Conservation (phyloP, 2,329 filamentous ascomycete genomes). For the Aspergillus aculeatinus region DNA sequence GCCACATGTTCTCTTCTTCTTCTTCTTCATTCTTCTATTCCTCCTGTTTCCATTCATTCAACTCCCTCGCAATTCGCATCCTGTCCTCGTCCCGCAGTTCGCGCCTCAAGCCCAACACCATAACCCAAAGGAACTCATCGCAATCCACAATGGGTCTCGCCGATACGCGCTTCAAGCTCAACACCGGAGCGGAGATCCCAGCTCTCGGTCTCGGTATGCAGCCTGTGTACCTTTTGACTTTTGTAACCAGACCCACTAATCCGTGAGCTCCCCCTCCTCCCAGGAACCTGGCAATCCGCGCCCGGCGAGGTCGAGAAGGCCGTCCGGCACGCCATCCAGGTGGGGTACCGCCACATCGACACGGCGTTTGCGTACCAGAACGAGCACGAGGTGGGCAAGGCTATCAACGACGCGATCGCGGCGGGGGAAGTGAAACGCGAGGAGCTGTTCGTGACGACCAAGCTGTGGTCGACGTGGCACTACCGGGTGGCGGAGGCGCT, state of each 20-base stretch:
- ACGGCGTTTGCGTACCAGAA: conserved; percentile 48
- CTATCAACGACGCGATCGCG: conserved; percentile 69
- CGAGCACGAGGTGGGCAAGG: conserved; percentile 78
- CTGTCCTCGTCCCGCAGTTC: not conserved
- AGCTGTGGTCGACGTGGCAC: conserved; percentile 82
- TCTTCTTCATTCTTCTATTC: not conserved
- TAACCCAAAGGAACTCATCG: not conserved
- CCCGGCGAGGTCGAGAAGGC: conserved; percentile 60
- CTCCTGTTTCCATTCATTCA: not conserved
- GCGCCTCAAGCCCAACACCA: not conserved
- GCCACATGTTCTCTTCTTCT: not conserved
- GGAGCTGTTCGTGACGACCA: conserved; percentile 80
- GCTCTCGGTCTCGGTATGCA: conserved; percentile 59
- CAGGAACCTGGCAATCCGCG: conserved; percentile 65
- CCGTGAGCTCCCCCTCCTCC: too few relatives aligned
- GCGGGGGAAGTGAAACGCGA: conserved; percentile 69
- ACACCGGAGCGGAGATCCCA: conserved; percentile 63
- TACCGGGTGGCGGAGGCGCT: conserved; percentile 67
- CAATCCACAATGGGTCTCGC: conserved; percentile 26
- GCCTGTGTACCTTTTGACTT: too few relatives aligned
- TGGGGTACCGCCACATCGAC: conserved; percentile 45
- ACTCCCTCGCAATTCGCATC: not conserved
- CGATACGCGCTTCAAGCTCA: conserved; percentile 59
- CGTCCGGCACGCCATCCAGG: conserved; percentile 56
- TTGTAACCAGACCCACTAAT: too few relatives aligned